Percentiles rank a stretch among this genome's conserved stretches.
Conservation (phyloP, 306 rosid genomes). For the Macrotyloma uniflorum region DNA sequence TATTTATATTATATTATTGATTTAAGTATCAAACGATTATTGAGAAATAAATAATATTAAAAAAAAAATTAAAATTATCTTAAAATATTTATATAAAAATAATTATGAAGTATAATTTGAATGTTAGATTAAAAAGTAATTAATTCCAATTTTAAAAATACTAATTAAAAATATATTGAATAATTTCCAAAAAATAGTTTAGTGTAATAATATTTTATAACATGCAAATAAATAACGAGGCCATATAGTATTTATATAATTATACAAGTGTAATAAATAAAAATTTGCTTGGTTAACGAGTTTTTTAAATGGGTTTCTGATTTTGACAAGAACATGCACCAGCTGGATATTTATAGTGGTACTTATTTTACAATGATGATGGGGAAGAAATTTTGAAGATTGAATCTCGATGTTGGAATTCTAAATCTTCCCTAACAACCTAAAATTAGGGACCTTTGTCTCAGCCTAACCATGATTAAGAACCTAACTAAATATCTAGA, state of each 20-base stretch:
- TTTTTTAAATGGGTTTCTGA: neutral
- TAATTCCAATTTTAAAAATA: neutral
- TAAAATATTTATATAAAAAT: too few species aligned
- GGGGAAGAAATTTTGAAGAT: conserved; percentile 12
- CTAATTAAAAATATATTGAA: neutral
- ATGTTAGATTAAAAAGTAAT: too few species aligned
- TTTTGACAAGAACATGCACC: conserved; percentile 22
- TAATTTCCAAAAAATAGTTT: neutral
- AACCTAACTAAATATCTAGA: neutral
- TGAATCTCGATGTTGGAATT: neutral
- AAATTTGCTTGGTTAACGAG: neutral
- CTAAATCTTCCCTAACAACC: conserved; percentile 33
- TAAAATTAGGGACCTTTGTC: conserved; percentile 13
- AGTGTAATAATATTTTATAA: neutral
- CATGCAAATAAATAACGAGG: neutral
- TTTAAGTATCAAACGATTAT: too few species aligned
- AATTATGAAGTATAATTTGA: too few species aligned
- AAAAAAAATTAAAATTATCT: too few species aligned
- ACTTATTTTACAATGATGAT: conserved; percentile 9
- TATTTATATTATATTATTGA: too few species aligned
- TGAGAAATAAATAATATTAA: too few species aligned
- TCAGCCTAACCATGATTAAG: conserved; percentile 24
- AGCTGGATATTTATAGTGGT: conserved; percentile 12
- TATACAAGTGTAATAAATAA: neutral
- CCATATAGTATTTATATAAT: neutral